Evolutionary conservation across 495 filamentous ascomycete species (phyloP).

Genomic region (Hyaloscypha finlandica): DNA sequence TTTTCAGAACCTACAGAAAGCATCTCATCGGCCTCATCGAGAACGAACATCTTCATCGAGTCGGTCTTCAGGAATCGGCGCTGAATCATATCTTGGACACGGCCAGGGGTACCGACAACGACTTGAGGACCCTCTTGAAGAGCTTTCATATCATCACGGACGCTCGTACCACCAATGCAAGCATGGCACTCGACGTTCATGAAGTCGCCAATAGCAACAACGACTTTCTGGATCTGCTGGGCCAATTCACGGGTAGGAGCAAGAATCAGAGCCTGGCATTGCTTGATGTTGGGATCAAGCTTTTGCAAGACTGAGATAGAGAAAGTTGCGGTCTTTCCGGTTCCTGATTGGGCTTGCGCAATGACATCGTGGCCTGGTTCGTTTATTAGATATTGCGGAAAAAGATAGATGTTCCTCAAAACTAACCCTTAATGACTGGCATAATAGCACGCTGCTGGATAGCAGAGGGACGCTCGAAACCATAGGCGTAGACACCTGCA

Average conservation of each 20-base stretch:
- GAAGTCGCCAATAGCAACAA: slow-evolving; percentile 97
- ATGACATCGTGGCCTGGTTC: slow-evolving; percentile 90
- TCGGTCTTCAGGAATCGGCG: slow-evolving; percentile 91
- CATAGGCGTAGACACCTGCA: slow-evolving; percentile 96
- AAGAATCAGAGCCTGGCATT: slow-evolving; percentile 93
- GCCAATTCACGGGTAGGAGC: slow-evolving; percentile 97
- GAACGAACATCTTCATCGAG: slow-evolving; percentile 98
- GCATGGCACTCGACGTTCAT: slow-evolving; percentile 99
- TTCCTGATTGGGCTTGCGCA: slow-evolving; percentile 98
- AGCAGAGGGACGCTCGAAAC: slow-evolving; percentile 98
- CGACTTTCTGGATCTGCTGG: slow-evolving; percentile 98
- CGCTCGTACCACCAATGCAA: slow-evolving; percentile 97
- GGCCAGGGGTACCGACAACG: slow-evolving; percentile 94
- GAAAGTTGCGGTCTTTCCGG: slow-evolving; percentile 99
- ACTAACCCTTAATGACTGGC: slow-evolving; percentile 98
- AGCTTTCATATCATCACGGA: slow-evolving; percentile 96
- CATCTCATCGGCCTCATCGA: slow-evolving; percentile 99
- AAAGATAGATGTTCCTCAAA: not conserved
- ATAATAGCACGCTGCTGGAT: slow-evolving; percentile 99
- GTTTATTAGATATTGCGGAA: slow-evolving; percentile 33
- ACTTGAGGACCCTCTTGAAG: slow-evolving; percentile 95
- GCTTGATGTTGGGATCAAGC: slow-evolving; percentile 90
- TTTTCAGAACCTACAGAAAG: slow-evolving; percentile 69
- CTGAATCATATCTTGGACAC: slow-evolving; percentile 99
- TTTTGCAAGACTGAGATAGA: slow-evolving; percentile 98